Percentiles rank a stretch among this genome's conserved stretches.
Conservation (phyloP, 345 rosid species). For the Trapa incisa region DNA sequence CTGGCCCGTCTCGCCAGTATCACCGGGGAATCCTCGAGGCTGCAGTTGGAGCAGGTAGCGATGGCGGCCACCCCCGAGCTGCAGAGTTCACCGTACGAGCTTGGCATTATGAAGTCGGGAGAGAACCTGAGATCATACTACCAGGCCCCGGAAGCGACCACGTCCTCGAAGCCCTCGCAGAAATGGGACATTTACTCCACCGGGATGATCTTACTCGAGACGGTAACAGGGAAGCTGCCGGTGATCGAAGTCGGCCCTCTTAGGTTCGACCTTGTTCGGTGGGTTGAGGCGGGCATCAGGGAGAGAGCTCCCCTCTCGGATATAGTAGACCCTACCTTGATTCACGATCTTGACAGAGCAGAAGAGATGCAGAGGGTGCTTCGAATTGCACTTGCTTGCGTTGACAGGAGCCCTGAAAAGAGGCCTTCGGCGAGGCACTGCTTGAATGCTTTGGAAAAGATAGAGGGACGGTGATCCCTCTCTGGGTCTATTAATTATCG, state of each 20-base stretch:
- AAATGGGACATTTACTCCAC: conserved; percentile 92
- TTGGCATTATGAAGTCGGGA: conserved; percentile 21
- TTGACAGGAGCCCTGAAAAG: conserved; percentile 48
- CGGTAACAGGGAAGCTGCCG: conserved; percentile 63
- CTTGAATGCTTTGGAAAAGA: conserved; percentile 40
- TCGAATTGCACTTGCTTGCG: conserved; percentile 53
- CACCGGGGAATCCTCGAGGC: conserved; percentile 25
- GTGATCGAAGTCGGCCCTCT: conserved; percentile 25
- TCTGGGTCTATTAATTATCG: too few species aligned
- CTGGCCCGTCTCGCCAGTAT: conserved; percentile 52
- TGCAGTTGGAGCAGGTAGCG: conserved; percentile 22
- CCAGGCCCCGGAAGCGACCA: conserved; percentile 72
- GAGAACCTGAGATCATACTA: conserved; percentile 33
- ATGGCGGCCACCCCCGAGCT: conserved; percentile 21
- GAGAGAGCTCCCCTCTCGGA: conserved; percentile 44
- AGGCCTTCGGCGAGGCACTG: conserved; percentile 67
- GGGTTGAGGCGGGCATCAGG: conserved; percentile 57
- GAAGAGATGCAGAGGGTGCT: conserved; percentile 45
- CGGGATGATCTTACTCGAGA: conserved; percentile 72
- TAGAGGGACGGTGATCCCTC: conserved; percentile 1
- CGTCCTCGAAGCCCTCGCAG: conserved; percentile 65
- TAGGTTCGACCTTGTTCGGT: conserved; percentile 50
- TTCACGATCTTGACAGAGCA: conserved; percentile 38
- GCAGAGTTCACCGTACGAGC: conserved; percentile 39
- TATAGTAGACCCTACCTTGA: conserved; percentile 55